Percentiles rank a stretch among this genome's conserved stretches.
phyloP scores from a whole-genome alignment of 1,139 yeast species.

The Suhomyces terraborum region DNA sequence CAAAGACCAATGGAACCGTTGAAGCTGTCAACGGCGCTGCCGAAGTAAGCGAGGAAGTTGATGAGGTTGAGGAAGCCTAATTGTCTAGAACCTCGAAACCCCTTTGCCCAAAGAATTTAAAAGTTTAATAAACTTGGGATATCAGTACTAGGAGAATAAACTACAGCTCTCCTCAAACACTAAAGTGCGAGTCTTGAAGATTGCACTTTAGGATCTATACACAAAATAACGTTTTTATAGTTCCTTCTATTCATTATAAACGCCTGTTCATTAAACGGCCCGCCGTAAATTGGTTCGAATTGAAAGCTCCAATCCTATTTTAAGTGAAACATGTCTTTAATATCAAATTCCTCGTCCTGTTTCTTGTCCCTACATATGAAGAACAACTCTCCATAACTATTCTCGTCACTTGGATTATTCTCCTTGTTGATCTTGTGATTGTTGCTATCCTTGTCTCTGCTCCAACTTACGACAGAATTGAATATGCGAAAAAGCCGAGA shows the following conservation, averaged over 20 bases:
- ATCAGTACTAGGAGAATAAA: not conserved
- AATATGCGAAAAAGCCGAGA: constrained; percentile 61
- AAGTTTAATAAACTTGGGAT: constrained; percentile 4
- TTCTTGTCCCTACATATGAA: constrained; percentile 62
- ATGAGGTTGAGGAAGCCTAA: constrained; percentile 15
- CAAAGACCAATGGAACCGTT: constrained; percentile 14
- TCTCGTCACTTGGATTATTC: no score
- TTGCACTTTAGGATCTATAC: constrained; percentile 5
- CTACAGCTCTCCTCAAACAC: not conserved
- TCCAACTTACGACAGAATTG: constrained; percentile 40
- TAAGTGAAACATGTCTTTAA: constrained; percentile 13
- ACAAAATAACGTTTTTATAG: constrained; percentile 12
- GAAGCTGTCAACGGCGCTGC: constrained; percentile 21
- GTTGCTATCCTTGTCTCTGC: not conserved
- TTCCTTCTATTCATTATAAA: constrained; percentile 11
- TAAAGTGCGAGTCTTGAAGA: constrained; percentile 10
- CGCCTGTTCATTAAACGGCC: constrained; percentile 7
- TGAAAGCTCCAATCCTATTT: no score
- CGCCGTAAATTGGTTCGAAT: constrained; percentile 5
- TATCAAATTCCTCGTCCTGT: constrained; percentile 42
- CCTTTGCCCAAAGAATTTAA: no score
- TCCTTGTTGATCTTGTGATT: not conserved
- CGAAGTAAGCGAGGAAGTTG: constrained; percentile 19
- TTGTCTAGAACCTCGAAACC: constrained; percentile 14
- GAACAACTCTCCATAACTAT: constrained; percentile 56